Conservation (phyloP, 345 rosid genomes). For the Turritis glabra region DNA sequence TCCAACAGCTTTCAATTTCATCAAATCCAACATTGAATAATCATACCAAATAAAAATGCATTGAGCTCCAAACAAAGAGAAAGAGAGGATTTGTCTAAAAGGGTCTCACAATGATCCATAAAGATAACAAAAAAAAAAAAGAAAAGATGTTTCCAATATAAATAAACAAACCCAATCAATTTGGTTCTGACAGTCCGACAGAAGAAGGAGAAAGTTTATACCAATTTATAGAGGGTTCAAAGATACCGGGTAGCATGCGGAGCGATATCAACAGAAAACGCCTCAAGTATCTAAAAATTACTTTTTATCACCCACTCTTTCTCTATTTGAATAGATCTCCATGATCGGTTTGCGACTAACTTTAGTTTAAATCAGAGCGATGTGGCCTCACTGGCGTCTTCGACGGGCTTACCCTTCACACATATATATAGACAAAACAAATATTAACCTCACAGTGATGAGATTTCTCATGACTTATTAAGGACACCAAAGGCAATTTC, state of each 20-base stretch:
- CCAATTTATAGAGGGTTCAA: conserved; percentile 1
- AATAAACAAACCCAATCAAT: background rate
- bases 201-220: background rate
- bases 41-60: background rate
- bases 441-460: background rate
- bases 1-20: background rate
- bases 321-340: background rate
- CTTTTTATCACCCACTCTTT: background rate
- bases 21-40: conserved; percentile 2
- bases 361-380: conserved; percentile 42
- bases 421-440: background rate
- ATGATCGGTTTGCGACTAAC: background rate
- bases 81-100: background rate
- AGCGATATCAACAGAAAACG: conserved; percentile 2
- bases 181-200: background rate
- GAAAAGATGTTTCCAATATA: background rate
- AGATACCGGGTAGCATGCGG: background rate
- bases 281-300: background rate
- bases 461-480: no score
- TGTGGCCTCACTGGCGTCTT: conserved; percentile 94
- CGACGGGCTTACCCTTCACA: conserved; percentile 89
- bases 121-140: background rate
- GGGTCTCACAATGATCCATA: background rate
- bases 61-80: background rate
- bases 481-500: no score